Conservation (phyloP, 306 rosid species). For the Trifolium subterraneum region DNA sequence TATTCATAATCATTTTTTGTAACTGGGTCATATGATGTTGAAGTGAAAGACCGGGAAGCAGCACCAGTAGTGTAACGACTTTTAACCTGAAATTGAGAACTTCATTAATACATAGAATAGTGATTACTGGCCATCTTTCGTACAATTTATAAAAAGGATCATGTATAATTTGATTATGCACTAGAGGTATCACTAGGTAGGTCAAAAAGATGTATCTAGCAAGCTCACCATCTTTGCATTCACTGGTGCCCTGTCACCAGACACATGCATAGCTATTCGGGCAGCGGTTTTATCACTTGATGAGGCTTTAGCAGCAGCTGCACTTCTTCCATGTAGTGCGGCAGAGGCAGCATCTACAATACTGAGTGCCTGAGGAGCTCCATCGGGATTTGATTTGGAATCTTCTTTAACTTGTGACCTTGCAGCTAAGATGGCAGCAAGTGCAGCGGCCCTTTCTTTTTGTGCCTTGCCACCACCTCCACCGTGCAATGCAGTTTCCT, state of each 20-base stretch:
- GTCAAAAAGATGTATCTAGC: constrained; percentile 15
- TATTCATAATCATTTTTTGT: constrained; percentile 89
- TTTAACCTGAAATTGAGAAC: constrained; percentile 68
- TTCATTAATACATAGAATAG: constrained; percentile 22
- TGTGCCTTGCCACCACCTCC: constrained; percentile 99
- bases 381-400: constrained; percentile 62
- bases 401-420: constrained; percentile 79
- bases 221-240: constrained; percentile 89
- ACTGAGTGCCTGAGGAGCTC: constrained; percentile 79
- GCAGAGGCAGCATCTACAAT: constrained; percentile 99
- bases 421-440: constrained; percentile 85
- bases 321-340: constrained; percentile 98
- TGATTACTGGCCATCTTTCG: constrained; percentile 15
- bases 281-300: constrained; percentile 94
- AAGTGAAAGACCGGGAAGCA: constrained; percentile 95
- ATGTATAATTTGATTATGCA: constrained; percentile 26
- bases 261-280: constrained; percentile 91
- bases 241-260: constrained; percentile 93
- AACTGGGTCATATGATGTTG: constrained; percentile 89
- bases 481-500: constrained; percentile 88
- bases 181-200: neutral
- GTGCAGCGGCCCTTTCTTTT: constrained; percentile 96
- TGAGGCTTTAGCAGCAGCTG: constrained; percentile 93
- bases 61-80: constrained; percentile 95
- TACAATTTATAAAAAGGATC: constrained; percentile 1